Percentiles rank a stretch among this genome's conserved stretches.
phyloP scores from a whole-genome alignment of 2,329 filamentous ascomycete species.

The Penicillium hordei region DNA sequence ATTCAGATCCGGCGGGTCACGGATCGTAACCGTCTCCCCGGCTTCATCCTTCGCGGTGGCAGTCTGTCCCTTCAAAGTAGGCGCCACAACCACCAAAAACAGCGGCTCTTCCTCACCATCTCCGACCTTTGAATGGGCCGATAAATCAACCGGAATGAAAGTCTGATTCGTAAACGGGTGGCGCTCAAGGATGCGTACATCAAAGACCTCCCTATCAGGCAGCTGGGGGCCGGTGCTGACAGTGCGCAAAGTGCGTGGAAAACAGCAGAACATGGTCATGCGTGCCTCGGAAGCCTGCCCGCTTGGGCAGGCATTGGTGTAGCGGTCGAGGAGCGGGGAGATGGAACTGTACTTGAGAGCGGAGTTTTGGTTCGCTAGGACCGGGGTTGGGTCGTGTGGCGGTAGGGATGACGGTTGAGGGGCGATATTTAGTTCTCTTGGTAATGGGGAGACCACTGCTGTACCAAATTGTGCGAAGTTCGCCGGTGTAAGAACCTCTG shows the following conservation, averaged over 20 bases:
- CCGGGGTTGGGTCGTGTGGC: slow-evolving; percentile 50
- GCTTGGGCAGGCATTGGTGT: slow-evolving; percentile 55
- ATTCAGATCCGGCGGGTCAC: slow-evolving; percentile 66
- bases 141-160: slow-evolving; percentile 73
- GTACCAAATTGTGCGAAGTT: slow-evolving; percentile 79
- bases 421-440: slow-evolving; percentile 50
- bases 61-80: slow-evolving; percentile 57
- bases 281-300: slow-evolving; percentile 55
- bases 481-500: slow-evolving; percentile 65
- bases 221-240: slow-evolving; percentile 8
- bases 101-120: slow-evolving; percentile 31
- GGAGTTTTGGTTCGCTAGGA: slow-evolving; percentile 78
- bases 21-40: slow-evolving; percentile 36
- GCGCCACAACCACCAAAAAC: slow-evolving; percentile 88
- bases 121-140: slow-evolving; percentile 25
- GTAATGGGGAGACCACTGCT: slow-evolving; percentile 71
- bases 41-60: slow-evolving; percentile 34
- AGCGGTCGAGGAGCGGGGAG: slow-evolving; percentile 70
- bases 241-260: slow-evolving; percentile 58
- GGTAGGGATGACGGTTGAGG: slow-evolving; percentile 49
- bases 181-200: slow-evolving; percentile 74
- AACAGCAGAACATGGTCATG: slow-evolving; percentile 89
- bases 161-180: slow-evolving; percentile 95
- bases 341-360: slow-evolving; percentile 84
- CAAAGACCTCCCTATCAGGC: slow-evolving; percentile 50